Evolutionary conservation across 139 green algal genomes (phyloP).

Genomic region (Trebouxia sp.): DNA sequence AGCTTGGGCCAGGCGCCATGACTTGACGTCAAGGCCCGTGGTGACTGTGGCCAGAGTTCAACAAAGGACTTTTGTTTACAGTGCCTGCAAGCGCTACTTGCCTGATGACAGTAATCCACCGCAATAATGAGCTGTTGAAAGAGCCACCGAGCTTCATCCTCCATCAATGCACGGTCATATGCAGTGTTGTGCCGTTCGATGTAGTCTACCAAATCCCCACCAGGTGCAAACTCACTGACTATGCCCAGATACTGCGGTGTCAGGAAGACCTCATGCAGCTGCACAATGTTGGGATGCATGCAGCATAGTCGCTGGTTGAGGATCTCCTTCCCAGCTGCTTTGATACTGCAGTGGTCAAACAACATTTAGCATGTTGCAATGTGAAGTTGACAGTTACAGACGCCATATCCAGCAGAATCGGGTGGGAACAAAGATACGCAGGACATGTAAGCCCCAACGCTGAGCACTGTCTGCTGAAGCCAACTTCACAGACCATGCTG

Average conservation of each 20-base stretch:
- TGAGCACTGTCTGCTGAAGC: too few species aligned
- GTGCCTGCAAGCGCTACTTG: background rate
- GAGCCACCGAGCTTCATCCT: constrained; percentile 94
- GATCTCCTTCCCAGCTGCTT: constrained; percentile 86
- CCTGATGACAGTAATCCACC: constrained; percentile 93
- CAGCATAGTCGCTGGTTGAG: constrained; percentile 58
- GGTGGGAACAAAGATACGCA: too few species aligned
- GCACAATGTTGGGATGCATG: constrained; percentile 62
- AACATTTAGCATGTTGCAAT: too few species aligned
- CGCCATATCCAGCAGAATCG: too few species aligned
- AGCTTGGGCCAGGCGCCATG: background rate
- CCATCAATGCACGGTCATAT: constrained; percentile 32
- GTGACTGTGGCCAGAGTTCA: too few species aligned
- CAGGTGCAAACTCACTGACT: constrained; percentile 79
- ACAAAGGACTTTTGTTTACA: background rate
- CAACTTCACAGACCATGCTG: too few species aligned
- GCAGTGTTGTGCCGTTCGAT: background rate
- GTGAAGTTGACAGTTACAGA: too few species aligned
- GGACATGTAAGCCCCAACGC: too few species aligned
- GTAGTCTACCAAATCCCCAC: constrained; percentile 51
- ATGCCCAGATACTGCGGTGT: constrained; percentile 66
- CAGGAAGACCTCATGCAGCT: constrained; percentile 48
- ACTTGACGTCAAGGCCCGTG: background rate
- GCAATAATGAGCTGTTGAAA: constrained; percentile 98
- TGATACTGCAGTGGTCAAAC: constrained; percentile 40